Evolutionary conservation across 2,329 filamentous ascomycete species (phyloP).

Genomic region (Cladobotryum protrusum): DNA sequence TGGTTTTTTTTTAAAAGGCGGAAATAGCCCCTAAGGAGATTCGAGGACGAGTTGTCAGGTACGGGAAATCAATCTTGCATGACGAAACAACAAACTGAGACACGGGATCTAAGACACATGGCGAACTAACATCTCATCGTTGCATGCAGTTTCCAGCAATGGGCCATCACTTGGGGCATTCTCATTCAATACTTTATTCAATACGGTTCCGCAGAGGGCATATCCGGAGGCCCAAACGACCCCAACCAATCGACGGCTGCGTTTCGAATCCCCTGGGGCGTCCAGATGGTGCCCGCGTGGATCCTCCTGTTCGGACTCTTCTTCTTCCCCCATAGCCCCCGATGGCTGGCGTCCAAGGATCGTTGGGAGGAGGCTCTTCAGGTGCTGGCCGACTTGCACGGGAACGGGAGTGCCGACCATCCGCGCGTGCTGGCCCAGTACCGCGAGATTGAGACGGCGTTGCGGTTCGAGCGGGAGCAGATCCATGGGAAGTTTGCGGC

Average conservation of each 20-base stretch:
- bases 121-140: too few relatives aligned
- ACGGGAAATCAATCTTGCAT: background rate
- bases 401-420: constrained; percentile 47
- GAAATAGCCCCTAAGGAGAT: constrained; percentile 57
- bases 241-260: constrained; percentile 44
- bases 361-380: constrained; percentile 59
- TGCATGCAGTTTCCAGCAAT: constrained; percentile 49
- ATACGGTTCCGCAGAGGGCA: constrained; percentile 50
- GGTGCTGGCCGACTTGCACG: constrained; percentile 54
- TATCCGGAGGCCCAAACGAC: constrained; percentile 45
- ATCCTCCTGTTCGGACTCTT: constrained; percentile 50
- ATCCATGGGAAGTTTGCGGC: constrained; percentile 42
- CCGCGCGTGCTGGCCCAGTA: constrained; percentile 58
- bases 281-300: constrained; percentile 51
- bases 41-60: constrained; percentile 51
- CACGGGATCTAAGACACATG: too few relatives aligned
- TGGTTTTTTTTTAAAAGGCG: constrained; percentile 25
- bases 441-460: constrained; percentile 51
- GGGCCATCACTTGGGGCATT: constrained; percentile 66
- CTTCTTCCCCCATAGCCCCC: constrained; percentile 59
- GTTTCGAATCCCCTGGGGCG: constrained; percentile 56
- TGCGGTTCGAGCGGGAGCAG: constrained; percentile 47
- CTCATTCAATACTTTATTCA: constrained; percentile 62
- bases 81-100: too few relatives aligned
- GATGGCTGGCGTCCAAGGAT: constrained; percentile 64